Evolutionary conservation across 179 eudicot genomes (phyloP).

Genomic region (Spinacia oleracea): DNA sequence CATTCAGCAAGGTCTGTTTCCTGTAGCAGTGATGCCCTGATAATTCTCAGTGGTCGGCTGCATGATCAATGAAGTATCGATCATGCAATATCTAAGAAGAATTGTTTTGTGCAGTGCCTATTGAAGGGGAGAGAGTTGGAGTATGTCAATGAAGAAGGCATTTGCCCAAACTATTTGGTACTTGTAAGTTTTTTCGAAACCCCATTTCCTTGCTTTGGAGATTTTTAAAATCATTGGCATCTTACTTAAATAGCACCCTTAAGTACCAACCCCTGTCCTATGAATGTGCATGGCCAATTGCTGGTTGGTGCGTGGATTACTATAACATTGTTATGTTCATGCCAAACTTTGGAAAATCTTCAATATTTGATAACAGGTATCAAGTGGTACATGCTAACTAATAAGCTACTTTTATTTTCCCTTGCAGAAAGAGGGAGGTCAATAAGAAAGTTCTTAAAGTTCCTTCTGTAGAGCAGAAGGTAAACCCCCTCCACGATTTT

Average conservation of each 20-base stretch:
- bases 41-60: conserved; percentile 12
- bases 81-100: not conserved
- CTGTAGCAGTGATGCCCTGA: too few relatives aligned
- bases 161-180: conserved; percentile 85
- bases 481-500: conserved; percentile 23
- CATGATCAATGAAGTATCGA: not conserved
- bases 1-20: not conserved
- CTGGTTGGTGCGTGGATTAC: not conserved
- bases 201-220: not conserved
- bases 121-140: conserved; percentile 20
- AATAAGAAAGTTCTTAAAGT: conserved; percentile 98
- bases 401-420: conserved; percentile 16
- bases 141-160: conserved; percentile 72
- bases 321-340: not conserved
- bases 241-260: not conserved
- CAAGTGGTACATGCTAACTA: conserved; percentile 7
- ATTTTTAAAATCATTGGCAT: not conserved
- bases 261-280: not conserved
- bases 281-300: not conserved
- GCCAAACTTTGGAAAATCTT: not conserved
- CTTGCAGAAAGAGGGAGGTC: conserved; percentile 90
- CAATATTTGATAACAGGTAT: not conserved
- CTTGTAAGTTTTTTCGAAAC: conserved; percentile 50
- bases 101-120: conserved; percentile 21
- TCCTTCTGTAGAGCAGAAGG: conserved; percentile 95